Evolutionary conservation across 495 filamentous ascomycete genomes (phyloP).

Genomic region (Wilcoxina mikolae): DNA sequence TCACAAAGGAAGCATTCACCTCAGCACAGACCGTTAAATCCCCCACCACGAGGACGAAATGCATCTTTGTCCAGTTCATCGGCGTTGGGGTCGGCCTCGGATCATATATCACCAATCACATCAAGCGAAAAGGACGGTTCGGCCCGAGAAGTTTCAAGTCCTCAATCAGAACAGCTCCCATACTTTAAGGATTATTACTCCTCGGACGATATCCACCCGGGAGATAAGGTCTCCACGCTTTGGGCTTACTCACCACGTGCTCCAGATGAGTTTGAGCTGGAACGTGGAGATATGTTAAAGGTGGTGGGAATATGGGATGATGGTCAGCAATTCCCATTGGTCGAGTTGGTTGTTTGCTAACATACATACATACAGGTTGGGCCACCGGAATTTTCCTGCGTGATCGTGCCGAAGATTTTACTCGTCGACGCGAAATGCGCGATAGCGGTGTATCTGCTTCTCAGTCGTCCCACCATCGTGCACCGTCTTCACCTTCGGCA

Average conservation of each 20-base stretch:
- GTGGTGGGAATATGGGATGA: slow-evolving; percentile 99
- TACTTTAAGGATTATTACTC: slow-evolving; percentile 99
- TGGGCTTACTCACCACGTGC: slow-evolving; percentile 97
- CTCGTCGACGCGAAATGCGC: slow-evolving; percentile 61
- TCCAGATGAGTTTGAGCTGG: slow-evolving; percentile 81
- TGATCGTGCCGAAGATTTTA: slow-evolving; percentile 79
- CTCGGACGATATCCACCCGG: slow-evolving; percentile 83
- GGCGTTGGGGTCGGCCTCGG: slow-evolving; percentile 49
- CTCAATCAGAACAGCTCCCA: slow-evolving; percentile 84
- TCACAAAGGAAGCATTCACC: slow-evolving; percentile 43
- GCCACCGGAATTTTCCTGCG: slow-evolving; percentile 77
- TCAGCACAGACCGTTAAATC: slow-evolving; percentile 29
- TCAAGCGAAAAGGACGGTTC: slow-evolving; percentile 62
- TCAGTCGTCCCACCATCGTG: slow-evolving; percentile 28
- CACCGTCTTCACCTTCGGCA: slow-evolving; percentile 51
- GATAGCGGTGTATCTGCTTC: slow-evolving; percentile 82
- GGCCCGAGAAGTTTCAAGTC: slow-evolving; percentile 69
- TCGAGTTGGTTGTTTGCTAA: neutral
- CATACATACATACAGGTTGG: slow-evolving; percentile 45
- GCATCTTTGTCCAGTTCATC: slow-evolving; percentile 86
- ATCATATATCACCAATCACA: slow-evolving; percentile 58
- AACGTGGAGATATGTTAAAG: slow-evolving; percentile 96
- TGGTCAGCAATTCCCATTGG: slow-evolving; percentile 33
- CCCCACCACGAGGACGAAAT: slow-evolving; percentile 55
- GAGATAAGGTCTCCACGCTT: slow-evolving; percentile 75